Evolutionary conservation across 192 early-diverging fungal genomes (phyloP).

Genomic region (Backusella westeae): DNA sequence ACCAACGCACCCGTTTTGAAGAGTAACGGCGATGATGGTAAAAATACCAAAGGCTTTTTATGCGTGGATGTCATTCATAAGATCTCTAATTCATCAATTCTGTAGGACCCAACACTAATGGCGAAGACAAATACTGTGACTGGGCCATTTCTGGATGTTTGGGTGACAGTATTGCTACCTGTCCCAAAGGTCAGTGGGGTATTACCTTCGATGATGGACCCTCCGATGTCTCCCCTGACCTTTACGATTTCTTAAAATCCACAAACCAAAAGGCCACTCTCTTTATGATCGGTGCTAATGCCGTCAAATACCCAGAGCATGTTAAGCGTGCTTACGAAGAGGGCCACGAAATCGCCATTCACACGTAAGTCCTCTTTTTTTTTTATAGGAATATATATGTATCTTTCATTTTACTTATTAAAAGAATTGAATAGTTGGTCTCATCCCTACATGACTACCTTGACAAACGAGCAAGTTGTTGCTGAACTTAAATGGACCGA

Average conservation of each 20-base stretch:
- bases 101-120: slow-evolving; percentile 13
- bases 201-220: slow-evolving; percentile 64
- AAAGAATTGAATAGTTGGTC: slow-evolving; percentile 33
- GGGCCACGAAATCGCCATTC: slow-evolving; percentile 40
- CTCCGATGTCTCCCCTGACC: slow-evolving; percentile 37
- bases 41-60: neutral
- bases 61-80: neutral
- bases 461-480: slow-evolving; percentile 66
- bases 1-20: slow-evolving; percentile 43
- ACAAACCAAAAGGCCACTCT: slow-evolving; percentile 52
- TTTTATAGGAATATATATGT: neutral
- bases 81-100: neutral
- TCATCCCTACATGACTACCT: slow-evolving; percentile 54
- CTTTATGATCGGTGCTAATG: slow-evolving; percentile 55
- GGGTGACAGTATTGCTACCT: slow-evolving; percentile 34
- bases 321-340: slow-evolving; percentile 36
- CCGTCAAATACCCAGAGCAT: slow-evolving; percentile 39
- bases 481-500: slow-evolving; percentile 72
- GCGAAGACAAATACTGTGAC: slow-evolving; percentile 41
- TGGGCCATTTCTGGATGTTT: slow-evolving; percentile 52
- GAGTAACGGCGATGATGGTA: slow-evolving; percentile 27
- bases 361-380: slow-evolving; percentile 20
- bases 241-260: slow-evolving; percentile 42
- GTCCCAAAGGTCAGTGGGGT: slow-evolving; percentile 55
- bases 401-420: too few species aligned